phyloP scores from a whole-genome alignment of 1,284 basidiomycete genomes.

The Volvariella surrecta region DNA sequence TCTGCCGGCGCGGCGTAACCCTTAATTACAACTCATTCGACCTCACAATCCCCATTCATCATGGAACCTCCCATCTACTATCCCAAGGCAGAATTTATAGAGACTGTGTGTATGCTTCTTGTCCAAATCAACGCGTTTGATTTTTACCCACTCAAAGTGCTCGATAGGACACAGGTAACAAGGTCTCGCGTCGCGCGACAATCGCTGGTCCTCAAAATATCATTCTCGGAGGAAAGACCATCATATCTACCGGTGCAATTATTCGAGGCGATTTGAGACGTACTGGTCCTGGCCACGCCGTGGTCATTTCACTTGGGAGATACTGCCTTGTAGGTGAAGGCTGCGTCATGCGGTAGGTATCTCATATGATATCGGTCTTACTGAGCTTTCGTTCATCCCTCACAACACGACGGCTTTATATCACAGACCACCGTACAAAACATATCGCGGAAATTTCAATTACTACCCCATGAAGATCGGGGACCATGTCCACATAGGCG shows the following conservation, averaged over 20 bases:
- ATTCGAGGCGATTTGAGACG: constrained; percentile 85
- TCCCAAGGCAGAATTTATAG: constrained; percentile 71
- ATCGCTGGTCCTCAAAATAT: constrained; percentile 96
- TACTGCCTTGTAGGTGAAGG: constrained; percentile 91
- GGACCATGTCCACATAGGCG: constrained; percentile 91
- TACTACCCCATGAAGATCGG: constrained; percentile 98
- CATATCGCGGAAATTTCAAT: constrained; percentile 87
- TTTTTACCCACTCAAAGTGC: constrained; percentile 3
- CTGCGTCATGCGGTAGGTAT: constrained; percentile 72
- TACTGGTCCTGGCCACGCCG: constrained; percentile 80
- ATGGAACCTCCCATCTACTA: constrained; percentile 72
- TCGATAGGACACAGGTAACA: constrained; percentile 74
- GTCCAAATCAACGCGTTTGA: neutral
- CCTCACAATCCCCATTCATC: constrained; percentile 4
- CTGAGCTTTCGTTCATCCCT: constrained; percentile 1
- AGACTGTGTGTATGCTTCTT: constrained; percentile 46
- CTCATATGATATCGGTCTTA: neutral
- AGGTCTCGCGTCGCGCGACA: constrained; percentile 88
- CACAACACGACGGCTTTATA: neutral
- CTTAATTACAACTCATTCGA: neutral
- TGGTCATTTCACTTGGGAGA: constrained; percentile 87
- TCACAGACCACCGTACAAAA: constrained; percentile 77
- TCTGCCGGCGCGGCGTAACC: no score
- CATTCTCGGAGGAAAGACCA: constrained; percentile 94
- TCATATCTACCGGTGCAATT: constrained; percentile 84